Base-by-base conservation (phyloP, 306 rosid species). In the Boehmeria nivea region DNA sequence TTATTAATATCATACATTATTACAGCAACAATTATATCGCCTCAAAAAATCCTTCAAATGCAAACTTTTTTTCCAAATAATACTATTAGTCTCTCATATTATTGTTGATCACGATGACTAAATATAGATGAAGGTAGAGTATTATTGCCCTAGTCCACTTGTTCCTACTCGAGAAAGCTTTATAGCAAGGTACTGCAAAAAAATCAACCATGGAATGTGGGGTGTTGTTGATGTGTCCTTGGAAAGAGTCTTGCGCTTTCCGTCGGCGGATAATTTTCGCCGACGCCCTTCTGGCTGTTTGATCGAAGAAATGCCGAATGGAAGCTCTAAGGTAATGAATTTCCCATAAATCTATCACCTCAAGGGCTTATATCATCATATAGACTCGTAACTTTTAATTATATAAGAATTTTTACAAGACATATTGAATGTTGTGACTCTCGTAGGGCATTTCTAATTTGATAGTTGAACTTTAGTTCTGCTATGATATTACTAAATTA, bases 241-340 rank as follows among this genome's bases (percentile, higher is more conserved):
- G 71, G 89, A 85, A 43, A 52, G 72, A 11, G 20, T 57, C 59
- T 59, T 79, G 34, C 71, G 74, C 8, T 53, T 48, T 54, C 83
- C 84, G 18, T 62, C 72, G 2, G 4, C 57, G 6, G 31, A 6
- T 20, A 54, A 37, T 26, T 52, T 69, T 22, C 59, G 57, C 38
- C 70, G 72, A 67, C 64, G 68, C 37, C 94, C 94, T 2, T 85
- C 89, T 0, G 89, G 94, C 1, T 85, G 94, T 64, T 47, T 82
- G 22, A 72, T 85, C 14, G n/a, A 14, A 12, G 49, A 26, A 62
- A 69, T 52, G 75, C 73, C 73, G 3, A 15, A 72, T 21, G 82
- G 74, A 27, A 21, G 8, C 45, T 66, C 82, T 12, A 65, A 79
- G 84, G 91, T 83, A 21, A 59, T 20, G 21, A 1, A 6, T 2